These are phyloP conservation scores for Amauroascus verrucosus DNA, from an alignment of 2,329 filamentous ascomycete species.

Conservation along the genomic window DNA sequence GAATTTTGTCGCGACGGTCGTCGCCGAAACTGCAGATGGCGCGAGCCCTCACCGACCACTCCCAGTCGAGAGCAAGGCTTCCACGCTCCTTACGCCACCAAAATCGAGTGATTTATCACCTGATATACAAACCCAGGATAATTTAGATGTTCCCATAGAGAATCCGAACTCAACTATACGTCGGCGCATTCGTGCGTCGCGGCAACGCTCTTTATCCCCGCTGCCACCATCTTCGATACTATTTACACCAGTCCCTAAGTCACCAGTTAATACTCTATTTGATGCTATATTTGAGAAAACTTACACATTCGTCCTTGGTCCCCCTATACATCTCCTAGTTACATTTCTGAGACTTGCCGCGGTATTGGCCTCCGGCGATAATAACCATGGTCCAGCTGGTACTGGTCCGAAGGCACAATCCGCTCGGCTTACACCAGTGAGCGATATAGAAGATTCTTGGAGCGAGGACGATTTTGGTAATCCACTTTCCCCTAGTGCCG, in stretches of 20 bases:
- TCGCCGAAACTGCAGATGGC: constrained; percentile 9
- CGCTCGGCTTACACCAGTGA: constrained; percentile 16
- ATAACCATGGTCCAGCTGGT: constrained; percentile 23
- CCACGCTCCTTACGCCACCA: not conserved
- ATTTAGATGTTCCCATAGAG: constrained; percentile 14
- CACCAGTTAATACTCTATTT: constrained; percentile 45
- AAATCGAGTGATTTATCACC: not conserved
- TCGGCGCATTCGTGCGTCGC: constrained; percentile 47
- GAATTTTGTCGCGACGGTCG: constrained; percentile 23
- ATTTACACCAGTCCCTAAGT: constrained; percentile 38
- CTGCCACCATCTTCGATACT: constrained; percentile 59
- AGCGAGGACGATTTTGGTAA: constrained; percentile 51
- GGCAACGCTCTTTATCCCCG: constrained; percentile 52
- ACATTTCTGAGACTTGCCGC: constrained; percentile 75
- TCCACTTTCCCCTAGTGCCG: constrained; percentile 27
- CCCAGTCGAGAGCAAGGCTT: not conserved
- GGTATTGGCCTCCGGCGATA: constrained; percentile 50
- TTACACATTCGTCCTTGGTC: constrained; percentile 63
- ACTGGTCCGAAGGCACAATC: constrained; percentile 13
- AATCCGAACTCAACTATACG: constrained; percentile 34
- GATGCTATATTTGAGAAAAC: constrained; percentile 65
- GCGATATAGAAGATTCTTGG: constrained; percentile 39
- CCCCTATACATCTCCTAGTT: constrained; percentile 66
- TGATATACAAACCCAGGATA: not conserved
- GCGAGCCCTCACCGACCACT: not conserved